phyloP scores from a whole-genome alignment of 1,284 basidiomycete species.

The Moesziomyces aphidis region DNA sequence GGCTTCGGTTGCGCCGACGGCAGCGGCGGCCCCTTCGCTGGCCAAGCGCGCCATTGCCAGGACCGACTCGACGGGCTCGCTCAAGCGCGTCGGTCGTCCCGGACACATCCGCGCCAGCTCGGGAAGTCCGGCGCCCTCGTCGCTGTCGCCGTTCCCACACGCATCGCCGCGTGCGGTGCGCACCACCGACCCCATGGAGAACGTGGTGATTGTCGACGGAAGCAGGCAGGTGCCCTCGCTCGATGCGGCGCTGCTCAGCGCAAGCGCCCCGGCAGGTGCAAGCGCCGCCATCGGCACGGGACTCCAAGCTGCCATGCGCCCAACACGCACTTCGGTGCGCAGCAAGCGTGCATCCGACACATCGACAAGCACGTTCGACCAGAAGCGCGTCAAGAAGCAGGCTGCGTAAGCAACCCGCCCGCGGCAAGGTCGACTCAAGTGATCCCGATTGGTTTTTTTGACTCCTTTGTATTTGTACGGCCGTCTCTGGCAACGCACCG shows the following conservation, averaged over 20 bases:
- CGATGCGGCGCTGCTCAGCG: conserved; percentile 55
- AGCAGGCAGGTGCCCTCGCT: conserved; percentile 40
- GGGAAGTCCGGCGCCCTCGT: conserved; percentile 61
- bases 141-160: conserved; percentile 65
- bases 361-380: conserved; percentile 21
- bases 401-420: conserved; percentile 11
- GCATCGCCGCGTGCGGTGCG: conserved; percentile 43
- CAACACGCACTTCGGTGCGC: conserved; percentile 16
- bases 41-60: conserved; percentile 56
- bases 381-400: conserved; percentile 51
- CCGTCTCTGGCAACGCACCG: background rate
- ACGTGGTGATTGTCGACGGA: conserved; percentile 34
- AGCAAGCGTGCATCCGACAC: conserved; percentile 41
- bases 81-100: conserved; percentile 30
- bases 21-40: conserved; percentile 39
- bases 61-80: conserved; percentile 42
- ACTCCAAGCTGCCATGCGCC: conserved; percentile 1
- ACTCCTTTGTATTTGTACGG: conserved; percentile 25
- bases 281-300: background rate
- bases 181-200: conserved; percentile 39
- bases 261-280: conserved; percentile 52
- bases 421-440: background rate
- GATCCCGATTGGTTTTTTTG: background rate
- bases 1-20: conserved; percentile 13
- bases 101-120: conserved; percentile 43